Percentiles rank a stretch among this genome's conserved stretches.
Conservation (phyloP, 176 grass and related monocot species). For the Paspalum notatum region DNA sequence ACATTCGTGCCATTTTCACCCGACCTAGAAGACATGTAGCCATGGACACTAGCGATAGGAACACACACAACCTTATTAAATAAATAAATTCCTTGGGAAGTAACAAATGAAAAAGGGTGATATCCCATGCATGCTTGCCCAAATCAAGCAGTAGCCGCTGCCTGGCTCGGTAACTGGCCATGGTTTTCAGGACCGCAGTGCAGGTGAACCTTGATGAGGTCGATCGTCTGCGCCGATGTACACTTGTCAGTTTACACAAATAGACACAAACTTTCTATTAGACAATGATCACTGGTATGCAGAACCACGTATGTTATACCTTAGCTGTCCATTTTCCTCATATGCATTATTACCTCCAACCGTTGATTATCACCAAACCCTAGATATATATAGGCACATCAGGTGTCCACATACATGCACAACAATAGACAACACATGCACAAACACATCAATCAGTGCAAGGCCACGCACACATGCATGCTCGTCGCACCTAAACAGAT, state of each 20-base stretch:
- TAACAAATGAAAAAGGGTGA: not conserved
- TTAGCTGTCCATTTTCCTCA: no score
- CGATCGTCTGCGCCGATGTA: not conserved
- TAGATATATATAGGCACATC: not conserved
- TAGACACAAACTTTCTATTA: not conserved
- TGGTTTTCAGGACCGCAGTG: not conserved
- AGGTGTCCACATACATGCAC: not conserved
- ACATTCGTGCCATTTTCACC: not conserved
- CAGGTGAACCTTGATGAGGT: not conserved
- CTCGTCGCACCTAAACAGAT: not conserved
- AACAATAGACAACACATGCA: not conserved
- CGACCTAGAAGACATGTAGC: not conserved
- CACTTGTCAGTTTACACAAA: not conserved
- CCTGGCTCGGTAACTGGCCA: not conserved
- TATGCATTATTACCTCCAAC: no score
- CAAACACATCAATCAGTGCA: not conserved
- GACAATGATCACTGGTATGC: not conserved
- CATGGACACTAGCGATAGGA: not conserved
- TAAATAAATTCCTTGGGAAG: not conserved
- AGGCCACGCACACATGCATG: not conserved
- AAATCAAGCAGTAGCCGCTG: not conserved
- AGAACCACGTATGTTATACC: no score
- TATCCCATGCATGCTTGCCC: not conserved
- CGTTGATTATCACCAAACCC: no score
- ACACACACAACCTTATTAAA: not conserved